These are phyloP conservation scores for Steccherinum ochraceum DNA, from an alignment of 768 basidiomycete genomes.

Conservation along the genomic window DNA sequence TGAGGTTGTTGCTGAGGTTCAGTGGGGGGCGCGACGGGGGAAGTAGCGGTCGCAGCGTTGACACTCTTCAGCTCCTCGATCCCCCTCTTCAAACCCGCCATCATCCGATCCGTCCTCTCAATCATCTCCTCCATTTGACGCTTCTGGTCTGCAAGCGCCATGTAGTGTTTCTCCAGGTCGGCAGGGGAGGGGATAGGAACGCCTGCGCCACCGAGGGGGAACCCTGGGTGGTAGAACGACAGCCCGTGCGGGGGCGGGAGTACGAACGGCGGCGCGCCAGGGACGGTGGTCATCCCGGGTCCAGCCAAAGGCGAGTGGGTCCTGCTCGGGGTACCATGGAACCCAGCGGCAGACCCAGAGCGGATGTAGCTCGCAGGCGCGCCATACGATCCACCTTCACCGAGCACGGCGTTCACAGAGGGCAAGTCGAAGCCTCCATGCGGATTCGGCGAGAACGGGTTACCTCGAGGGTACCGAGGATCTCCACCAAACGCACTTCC, in stretches of 20 bases:
- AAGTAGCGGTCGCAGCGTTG: conserved; percentile 16
- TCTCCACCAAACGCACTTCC: neutral
- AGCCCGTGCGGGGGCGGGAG: conserved; percentile 13
- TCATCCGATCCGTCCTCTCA: conserved; percentile 66
- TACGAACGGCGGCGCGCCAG: conserved; percentile 30
- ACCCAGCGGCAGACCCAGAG: conserved; percentile 36
- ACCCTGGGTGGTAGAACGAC: conserved; percentile 17
- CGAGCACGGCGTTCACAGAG: conserved; percentile 40
- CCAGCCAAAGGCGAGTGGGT: conserved; percentile 62
- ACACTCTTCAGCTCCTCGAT: conserved; percentile 76
- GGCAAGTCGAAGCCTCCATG: conserved; percentile 57
- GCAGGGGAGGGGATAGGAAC: conserved; percentile 38
- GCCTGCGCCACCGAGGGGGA: conserved; percentile 6
- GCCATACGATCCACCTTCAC: conserved; percentile 27
- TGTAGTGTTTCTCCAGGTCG: conserved; percentile 71
- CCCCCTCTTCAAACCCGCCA: conserved; percentile 64
- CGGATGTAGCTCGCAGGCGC: conserved; percentile 54
- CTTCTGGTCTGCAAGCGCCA: conserved; percentile 56
- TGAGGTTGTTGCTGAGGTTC: neutral
- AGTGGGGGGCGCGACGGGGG: conserved; percentile 1
- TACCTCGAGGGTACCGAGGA: conserved; percentile 17
- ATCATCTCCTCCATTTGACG: conserved; percentile 67
- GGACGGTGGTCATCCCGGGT: conserved; percentile 32
- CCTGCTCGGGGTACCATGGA: conserved; percentile 50
- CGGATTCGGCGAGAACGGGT: conserved; percentile 19